A percentile compares a stretch with the other conserved stretches of the same genome.
phyloP scores from a whole-genome alignment of 768 basidiomycete genomes.

The Trametes cubensis region DNA sequence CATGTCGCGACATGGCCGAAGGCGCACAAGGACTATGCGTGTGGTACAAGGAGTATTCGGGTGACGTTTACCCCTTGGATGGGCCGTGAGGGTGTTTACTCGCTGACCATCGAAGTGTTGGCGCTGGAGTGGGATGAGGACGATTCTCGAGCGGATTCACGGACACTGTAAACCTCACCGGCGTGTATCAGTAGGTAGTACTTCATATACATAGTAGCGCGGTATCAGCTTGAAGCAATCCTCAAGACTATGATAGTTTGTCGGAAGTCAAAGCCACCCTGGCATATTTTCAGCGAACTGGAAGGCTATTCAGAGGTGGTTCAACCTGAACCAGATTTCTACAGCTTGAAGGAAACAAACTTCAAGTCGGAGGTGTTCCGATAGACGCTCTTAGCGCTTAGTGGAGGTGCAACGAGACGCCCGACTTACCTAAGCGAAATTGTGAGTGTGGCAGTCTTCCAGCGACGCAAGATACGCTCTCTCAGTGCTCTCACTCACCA shows the following conservation, averaged over 20 bases:
- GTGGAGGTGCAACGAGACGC: neutral
- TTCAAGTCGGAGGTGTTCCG: neutral
- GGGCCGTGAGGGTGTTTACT: slow-evolving; percentile 4
- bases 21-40: slow-evolving; percentile 9
- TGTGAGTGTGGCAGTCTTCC: slow-evolving; percentile 11
- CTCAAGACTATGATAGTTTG: too few relatives aligned
- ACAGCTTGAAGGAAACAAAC: too few relatives aligned
- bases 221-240: too few relatives aligned
- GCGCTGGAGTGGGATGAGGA: neutral
- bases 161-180: too few relatives aligned
- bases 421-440: slow-evolving; percentile 19
- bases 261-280: too few relatives aligned
- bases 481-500: slow-evolving; percentile 25
- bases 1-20: slow-evolving; percentile 19
- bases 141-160: neutral
- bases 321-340: too few relatives aligned
- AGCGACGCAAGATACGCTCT: slow-evolving; percentile 7
- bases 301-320: too few relatives aligned
- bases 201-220: too few relatives aligned
- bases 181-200: too few relatives aligned
- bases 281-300: too few relatives aligned
- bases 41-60: neutral
- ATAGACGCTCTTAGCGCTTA: neutral
- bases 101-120: neutral
- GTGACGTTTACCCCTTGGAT: slow-evolving; percentile 13